Evolutionary conservation across 352 stramenopile species (phyloP), one percentile per base, ranked within the genome.

Genomic region (Phytophthora sp.): DNA sequence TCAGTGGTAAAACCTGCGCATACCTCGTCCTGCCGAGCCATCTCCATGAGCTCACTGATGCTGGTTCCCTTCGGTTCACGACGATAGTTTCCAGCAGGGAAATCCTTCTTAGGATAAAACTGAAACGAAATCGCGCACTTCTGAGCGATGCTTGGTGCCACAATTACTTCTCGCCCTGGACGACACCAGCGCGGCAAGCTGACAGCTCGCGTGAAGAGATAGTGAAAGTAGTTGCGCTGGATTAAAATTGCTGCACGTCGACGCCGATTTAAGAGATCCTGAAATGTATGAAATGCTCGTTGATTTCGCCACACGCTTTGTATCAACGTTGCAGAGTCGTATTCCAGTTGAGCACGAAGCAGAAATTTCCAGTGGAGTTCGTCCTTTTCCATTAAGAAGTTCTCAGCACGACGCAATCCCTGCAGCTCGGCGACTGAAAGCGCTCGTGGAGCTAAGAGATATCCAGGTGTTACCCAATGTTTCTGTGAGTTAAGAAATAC

Each of bases 51-150:
- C 48, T 79, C 57, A 0, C 31, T 10, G 3, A 88, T n/a, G 4
- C 49, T 74, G 12, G 62, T 42, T 21, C 49, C 66, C 17, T 74
- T 61, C 7, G 71, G 39, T 18, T 92, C 45, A 6, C 74, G 70
- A 13, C 68, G 67, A 68, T 84, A 90, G 35, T 92, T 94, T 2
- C 84, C 86, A 10, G 75, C 65, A 3, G 80, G 70, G 27, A 94
- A 92, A 48, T 94, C 85, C 49, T 84, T 92, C 21, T 72, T 76
- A 2, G 67, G 54, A 52, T 92, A 92, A 63, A 94, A 94, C 50
- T 90, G 79, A 62, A 94, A 94, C 13, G 69, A 76, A 30, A 90
- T 82, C 1, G 82, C 83, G 20, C 76, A 81, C 23, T 82, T 86
- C 24, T 76, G 70, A n/a, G 83, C 82, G 18, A 91, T 56, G 20